Base-by-base conservation (phyloP, 768 basidiomycete species). In the Termitomyces sp. region DNA sequence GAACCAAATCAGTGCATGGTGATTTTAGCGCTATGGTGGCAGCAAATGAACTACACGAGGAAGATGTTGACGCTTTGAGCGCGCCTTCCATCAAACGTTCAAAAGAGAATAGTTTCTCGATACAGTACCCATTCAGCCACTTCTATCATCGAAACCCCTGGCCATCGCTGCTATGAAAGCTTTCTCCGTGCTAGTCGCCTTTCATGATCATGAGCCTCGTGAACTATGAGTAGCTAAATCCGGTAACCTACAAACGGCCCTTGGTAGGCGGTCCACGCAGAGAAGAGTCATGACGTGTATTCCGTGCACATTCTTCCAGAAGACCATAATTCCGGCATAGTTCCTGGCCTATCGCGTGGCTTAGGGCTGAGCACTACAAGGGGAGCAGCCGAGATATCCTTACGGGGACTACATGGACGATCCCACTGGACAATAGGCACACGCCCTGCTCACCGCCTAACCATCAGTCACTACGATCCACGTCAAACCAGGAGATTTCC, bases 381-480 rank as follows among this genome's bases (percentile, higher is more conserved):
- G 80, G 77, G 77, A 64, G 66, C 40, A 64, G 66, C 40, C 46
- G 57, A 12, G 73, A 73, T 5, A 60, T 72, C 2, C 78, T 27
- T 63, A 69, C 48, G 54, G 61, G 25, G 68, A 72, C 30, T 74
- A 70, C 56, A 64, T 79, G 9, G 73, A 73, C 2, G 69, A 74
- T 16, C 44, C 65, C 66, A 7, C 67, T 58, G 11, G 55, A 35
- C 34, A 23, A 49, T 17, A 6, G 66, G 8, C 74, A n/a, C 55
- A 70, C 68, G 58, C 75, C 79, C 0, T 79, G 80, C 68, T 83
- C 19, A 79, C 76, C 8, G 80, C 81, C 1, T 74, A 76, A 57
- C 83, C 82, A 2, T 78, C 76, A 47, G 72, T 83, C 34, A 78
- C 72, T n/a, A 71, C 72, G 2, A 69, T 73, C 27, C 64, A 72